phyloP scores from a whole-genome alignment of 225 moss, liverwort and hornwort species.

The Rhytidiadelphus loreus region DNA sequence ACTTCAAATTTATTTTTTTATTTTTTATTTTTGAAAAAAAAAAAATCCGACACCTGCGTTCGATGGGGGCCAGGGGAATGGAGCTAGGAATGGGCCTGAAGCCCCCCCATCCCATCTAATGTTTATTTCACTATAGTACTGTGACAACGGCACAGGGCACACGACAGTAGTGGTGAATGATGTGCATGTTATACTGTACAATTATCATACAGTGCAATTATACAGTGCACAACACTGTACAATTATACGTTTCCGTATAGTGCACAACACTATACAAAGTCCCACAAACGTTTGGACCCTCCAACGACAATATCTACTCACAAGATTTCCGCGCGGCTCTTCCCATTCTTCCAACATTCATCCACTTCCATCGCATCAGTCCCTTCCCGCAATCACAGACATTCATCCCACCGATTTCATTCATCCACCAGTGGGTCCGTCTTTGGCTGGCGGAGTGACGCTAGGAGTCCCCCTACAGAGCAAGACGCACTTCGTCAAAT shows the following conservation, averaged over 20 bases:
- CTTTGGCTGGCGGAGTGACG: not conserved
- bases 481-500: not conserved
- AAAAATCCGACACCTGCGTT: too few relatives aligned
- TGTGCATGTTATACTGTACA: not conserved
- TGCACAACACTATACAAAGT: not conserved
- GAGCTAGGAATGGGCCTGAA: too few relatives aligned
- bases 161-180: not conserved
- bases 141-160: too few relatives aligned
- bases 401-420: not conserved
- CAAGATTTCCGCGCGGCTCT: not conserved
- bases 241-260: too few relatives aligned
- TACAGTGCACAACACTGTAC: not conserved
- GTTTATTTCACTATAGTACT: too few relatives aligned
- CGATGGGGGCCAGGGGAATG: too few relatives aligned
- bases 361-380: not conserved
- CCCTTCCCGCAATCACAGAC: not conserved
- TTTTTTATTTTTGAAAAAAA: too few relatives aligned
- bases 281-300: conserved; percentile 10
- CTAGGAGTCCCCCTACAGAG: not conserved
- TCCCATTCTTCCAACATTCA: not conserved
- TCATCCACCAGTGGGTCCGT: not conserved
- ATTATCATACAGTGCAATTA: not conserved
- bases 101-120: too few relatives aligned
- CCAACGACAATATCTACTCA: not conserved
- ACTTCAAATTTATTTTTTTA: too few relatives aligned